Base-by-base conservation (phyloP, 495 filamentous ascomycete species). In the Aspergillus nanangensis region DNA sequence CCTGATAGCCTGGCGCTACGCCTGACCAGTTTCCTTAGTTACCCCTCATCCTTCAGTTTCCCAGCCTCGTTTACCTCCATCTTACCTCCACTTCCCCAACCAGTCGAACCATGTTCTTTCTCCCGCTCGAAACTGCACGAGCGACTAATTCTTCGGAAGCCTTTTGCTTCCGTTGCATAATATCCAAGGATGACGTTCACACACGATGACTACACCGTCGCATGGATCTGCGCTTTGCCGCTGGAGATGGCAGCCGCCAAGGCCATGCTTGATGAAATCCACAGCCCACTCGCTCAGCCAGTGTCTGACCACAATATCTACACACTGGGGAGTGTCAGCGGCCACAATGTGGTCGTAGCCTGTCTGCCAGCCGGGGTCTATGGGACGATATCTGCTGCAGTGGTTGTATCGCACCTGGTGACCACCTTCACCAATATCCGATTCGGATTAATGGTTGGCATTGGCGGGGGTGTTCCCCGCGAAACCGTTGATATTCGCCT, bases 381-480 rank as follows among this genome's bases (percentile, higher is more conserved):
- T 34, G 31, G 38, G 8, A 40, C 21, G 2, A 40, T 22, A 23
- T 40, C 38, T 40, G 38, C 38, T 10, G 17, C 38, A n/a, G 18
- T 22, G 22, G 38, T 40, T 1, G 17, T 23, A 8, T 19, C 38
- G 14, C 17, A 40, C 14, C 22, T 40, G 38, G 17, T 23, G 9
- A 2, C 38, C 14, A 40, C 38, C 8, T 40, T 21, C 24, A 4
- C 38, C 9, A 21, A 8, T 23, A 19, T 40, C 21, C 18, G 10
- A 23, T 40, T 40, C 9, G 38, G 18, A 14, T 22, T 40, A 14
- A 40, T 40, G 38, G 38, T 40, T 8, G 38, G 38, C 14, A 40
- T 40, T 22, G 38, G 38, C 8, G 38, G 38, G 19, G 38, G 38
- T n/a, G 38, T 40, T 5, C 38, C 38, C 17, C 22, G 38, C 38